Conservation (phyloP, 345 rosid species). For the Rhizophora apiculata region DNA sequence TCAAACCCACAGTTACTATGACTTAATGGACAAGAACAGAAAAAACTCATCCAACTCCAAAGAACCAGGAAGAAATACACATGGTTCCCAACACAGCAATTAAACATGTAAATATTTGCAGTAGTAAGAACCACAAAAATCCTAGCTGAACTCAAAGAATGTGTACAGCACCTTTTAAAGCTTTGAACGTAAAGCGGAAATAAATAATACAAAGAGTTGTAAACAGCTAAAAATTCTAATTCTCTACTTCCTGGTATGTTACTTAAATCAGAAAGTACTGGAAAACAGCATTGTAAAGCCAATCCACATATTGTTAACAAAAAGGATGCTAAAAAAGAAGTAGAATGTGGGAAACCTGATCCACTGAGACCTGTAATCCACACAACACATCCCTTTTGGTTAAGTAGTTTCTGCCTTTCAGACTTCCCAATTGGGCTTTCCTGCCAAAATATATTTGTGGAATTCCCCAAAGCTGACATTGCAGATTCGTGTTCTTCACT, state of each 20-base stretch:
- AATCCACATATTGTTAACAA: too few relatives aligned
- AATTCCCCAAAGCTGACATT: constrained; percentile 67
- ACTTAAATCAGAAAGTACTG: neutral
- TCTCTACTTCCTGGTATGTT: neutral
- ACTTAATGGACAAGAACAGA: too few relatives aligned
- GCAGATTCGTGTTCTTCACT: constrained; percentile 6
- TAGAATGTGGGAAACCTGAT: constrained; percentile 50
- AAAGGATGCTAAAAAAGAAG: too few relatives aligned
- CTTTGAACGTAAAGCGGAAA: neutral
- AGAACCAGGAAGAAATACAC: neutral
- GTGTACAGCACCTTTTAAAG: too few relatives aligned
- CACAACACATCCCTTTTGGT: constrained; percentile 86
- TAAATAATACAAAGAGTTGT: neutral
- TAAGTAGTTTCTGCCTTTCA: constrained; percentile 71
- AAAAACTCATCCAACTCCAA: neutral
- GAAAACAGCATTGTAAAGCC: too few relatives aligned
- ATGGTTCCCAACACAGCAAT: neutral
- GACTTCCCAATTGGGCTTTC: constrained; percentile 69
- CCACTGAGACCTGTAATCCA: constrained; percentile 99
- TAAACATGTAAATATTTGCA: neutral
- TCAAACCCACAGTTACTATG: too few relatives aligned
- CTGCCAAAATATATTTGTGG: constrained; percentile 89
- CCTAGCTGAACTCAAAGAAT: too few relatives aligned
- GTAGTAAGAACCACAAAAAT: neutral
- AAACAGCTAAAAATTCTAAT: neutral